phyloP scores from a whole-genome alignment of 2,329 filamentous ascomycete genomes.

The Claviceps sorghi region DNA sequence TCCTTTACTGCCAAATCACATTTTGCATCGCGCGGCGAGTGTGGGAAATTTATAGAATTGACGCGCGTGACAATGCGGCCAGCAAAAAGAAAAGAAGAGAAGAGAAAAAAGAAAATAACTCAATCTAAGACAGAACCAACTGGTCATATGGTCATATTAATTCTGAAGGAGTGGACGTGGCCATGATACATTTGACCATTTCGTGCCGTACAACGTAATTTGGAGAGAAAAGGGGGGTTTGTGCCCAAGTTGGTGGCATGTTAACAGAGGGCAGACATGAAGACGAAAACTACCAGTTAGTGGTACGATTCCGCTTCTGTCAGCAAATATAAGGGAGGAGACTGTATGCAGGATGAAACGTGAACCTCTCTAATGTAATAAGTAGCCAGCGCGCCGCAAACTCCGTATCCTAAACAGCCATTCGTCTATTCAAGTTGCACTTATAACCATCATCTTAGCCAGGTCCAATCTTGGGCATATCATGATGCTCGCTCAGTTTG shows the following conservation, averaged over 20 bases:
- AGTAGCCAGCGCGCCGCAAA: neutral
- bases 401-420: neutral
- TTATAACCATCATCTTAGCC: conserved; percentile 24
- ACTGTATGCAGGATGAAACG: no score
- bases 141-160: neutral
- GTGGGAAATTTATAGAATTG: neutral
- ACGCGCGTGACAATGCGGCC: neutral
- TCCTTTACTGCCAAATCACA: neutral
- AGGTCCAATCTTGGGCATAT: conserved; percentile 65
- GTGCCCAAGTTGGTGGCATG: no score
- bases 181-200: neutral
- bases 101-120: neutral
- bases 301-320: neutral
- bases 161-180: neutral
- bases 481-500: conserved; percentile 88
- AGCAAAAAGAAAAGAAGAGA: no score
- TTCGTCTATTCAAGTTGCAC: neutral
- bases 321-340: no score
- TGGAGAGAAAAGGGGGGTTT: no score
- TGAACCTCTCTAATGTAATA: neutral
- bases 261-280: no score
- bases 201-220: neutral
- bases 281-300: neutral
- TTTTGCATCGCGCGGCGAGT: conserved; percentile 24
- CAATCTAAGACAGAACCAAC: no score